phyloP scores from a whole-genome alignment of 441 rosid species.

The Populus hybrid region DNA sequence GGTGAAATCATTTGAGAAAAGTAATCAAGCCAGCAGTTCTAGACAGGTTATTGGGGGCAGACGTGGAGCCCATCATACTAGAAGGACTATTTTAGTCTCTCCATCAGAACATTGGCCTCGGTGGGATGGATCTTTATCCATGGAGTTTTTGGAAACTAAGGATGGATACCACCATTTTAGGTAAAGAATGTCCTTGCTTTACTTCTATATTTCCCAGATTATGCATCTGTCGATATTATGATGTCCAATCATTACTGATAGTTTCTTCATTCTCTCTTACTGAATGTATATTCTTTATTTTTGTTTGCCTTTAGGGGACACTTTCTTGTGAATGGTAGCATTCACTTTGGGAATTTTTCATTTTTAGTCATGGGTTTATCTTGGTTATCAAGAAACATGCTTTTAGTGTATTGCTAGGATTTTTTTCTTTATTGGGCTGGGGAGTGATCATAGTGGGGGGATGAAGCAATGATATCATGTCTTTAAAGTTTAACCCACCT shows the following conservation, averaged over 20 bases:
- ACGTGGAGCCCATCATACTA: conserved; percentile 63
- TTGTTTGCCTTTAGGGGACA: background rate
- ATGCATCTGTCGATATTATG: background rate
- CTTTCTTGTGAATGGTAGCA: background rate
- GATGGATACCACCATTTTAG: conserved; percentile 68
- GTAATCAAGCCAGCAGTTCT: conserved; percentile 51
- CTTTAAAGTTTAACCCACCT: background rate
- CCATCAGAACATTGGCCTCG: conserved; percentile 86
- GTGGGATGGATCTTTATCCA: conserved; percentile 84
- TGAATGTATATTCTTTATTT: background rate
- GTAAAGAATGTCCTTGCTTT: conserved; percentile 26
- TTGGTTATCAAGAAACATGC: background rate
- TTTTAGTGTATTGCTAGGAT: background rate
- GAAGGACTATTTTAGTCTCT: conserved; percentile 63
- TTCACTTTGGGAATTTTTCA: background rate
- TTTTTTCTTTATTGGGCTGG: background rate
- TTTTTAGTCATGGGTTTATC: background rate
- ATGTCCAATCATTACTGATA: background rate
- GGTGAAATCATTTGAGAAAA: conserved; percentile 72
- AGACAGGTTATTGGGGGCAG: conserved; percentile 71
- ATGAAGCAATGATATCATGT: background rate
- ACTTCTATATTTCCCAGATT: background rate
- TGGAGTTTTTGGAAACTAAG: conserved; percentile 78
- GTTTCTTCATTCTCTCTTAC: background rate
- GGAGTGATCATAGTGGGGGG: background rate